Base-by-base conservation (phyloP, 371 early-diverging fungal genomes). In the Mortierella sp. region DNA sequence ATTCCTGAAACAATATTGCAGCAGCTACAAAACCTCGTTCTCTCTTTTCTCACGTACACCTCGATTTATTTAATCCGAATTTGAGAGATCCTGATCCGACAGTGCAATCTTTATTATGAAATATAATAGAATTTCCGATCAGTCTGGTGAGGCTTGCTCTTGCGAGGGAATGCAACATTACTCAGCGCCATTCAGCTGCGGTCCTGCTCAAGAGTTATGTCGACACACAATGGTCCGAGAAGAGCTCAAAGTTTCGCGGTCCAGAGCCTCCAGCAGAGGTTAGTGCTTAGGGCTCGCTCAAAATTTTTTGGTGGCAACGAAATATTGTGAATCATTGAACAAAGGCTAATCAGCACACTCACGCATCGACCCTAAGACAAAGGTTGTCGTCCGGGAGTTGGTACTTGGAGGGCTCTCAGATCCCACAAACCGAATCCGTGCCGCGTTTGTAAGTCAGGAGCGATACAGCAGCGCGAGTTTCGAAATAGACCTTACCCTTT, bases 121-220 rank as follows among this genome's bases (percentile, higher is more conserved):
- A 21, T 54, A 21, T 19, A 0, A 27, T 78, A 83, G 88, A 86
- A 56, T 91, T 84, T 71, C 86, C 92, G 47, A 72, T 88, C 53
- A 90, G 88, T 54, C 85, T 93, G 41, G 87, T 89, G 23, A 87
- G 84, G 47, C 82, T 93, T 30, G 86, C 91, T 0, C 71, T 90
- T 8, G 82, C 92, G n/a, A 84, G 83, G 39, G 89, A 89, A 57
- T 81, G 86, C 48, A 82, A 84, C 11, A 56, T 86, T 50, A 82
- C 90, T n/a, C 86, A 92, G 51, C 89, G 94, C 58, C 95, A 75
- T 80, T 84, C 89, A 31, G 94, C 95, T n/a, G 90, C 93, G 17
- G 72, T 95, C 17, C 83, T 90, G 37, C 79, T 96, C 24, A 94
- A 92, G 72, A 84, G 86, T 6, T 95, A 92, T 67, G 82, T 95